Percentiles rank a stretch among this genome's conserved stretches.
phyloP scores from a whole-genome alignment of 805 yeast genomes.

The Starmerella vitae region DNA sequence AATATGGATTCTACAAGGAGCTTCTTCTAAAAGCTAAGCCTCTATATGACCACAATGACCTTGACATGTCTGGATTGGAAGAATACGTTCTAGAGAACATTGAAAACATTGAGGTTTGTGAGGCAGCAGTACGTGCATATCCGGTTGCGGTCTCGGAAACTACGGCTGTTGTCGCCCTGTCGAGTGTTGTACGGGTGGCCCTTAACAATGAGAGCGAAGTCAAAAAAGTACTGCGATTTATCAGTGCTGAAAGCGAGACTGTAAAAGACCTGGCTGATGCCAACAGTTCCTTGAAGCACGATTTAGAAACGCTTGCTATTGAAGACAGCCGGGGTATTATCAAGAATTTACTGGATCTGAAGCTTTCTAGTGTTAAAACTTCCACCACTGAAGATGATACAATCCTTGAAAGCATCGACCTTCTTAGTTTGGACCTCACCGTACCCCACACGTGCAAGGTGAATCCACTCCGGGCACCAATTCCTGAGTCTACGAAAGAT shows the following conservation, averaged over 20 bases:
- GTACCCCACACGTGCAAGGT: slow-evolving; percentile 1
- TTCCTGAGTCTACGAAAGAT: neutral
- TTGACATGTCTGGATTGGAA: slow-evolving; percentile 1
- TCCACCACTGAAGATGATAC: neutral
- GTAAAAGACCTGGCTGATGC: neutral
- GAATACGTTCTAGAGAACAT: neutral
- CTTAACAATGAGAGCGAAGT: slow-evolving; percentile 2
- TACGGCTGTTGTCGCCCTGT: slow-evolving; percentile 5
- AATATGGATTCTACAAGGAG: slow-evolving; percentile 1
- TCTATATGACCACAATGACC: slow-evolving; percentile 5
- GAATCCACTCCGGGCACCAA: slow-evolving; percentile 6
- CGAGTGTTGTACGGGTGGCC: slow-evolving; percentile 5
- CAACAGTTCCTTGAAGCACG: neutral
- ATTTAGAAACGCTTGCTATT: slow-evolving; percentile 4
- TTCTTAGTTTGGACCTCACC: slow-evolving; percentile 2
- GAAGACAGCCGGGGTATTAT: slow-evolving; percentile 8
- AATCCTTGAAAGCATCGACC: neutral
- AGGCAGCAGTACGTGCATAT: slow-evolving; percentile 11
- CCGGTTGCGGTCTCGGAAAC: slow-evolving; percentile 7
- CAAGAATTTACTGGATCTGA: neutral
- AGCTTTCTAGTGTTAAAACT: neutral
- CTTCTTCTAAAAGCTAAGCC: slow-evolving; percentile 6
- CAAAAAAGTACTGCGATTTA: slow-evolving; percentile 4
- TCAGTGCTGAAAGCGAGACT: slow-evolving; percentile 1
- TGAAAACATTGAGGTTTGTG: slow-evolving; percentile 1